Percentiles rank a stretch among this genome's conserved stretches.
Evolutionary conservation across 1,284 basidiomycete species (phyloP).

Genomic region (Ganoderma lingzhi): DNA sequence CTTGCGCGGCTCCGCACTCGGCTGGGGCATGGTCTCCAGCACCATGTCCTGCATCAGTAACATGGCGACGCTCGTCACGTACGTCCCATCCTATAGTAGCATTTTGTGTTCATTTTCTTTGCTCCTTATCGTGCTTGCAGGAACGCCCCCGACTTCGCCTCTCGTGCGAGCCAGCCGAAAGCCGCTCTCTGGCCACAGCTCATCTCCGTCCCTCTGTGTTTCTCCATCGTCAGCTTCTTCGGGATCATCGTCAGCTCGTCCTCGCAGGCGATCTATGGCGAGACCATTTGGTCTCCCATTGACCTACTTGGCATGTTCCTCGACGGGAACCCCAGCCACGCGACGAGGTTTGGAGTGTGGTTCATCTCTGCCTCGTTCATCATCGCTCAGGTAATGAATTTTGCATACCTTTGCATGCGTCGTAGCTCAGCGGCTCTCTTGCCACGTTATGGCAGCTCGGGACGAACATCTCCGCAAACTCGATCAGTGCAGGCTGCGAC

Average conservation of each 20-base stretch:
- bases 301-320: constrained; percentile 77
- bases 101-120: neutral
- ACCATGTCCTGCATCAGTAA: constrained; percentile 85
- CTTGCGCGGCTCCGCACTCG: constrained; percentile 74
- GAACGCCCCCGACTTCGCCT: constrained; percentile 84
- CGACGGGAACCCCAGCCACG: constrained; percentile 66
- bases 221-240: constrained; percentile 82
- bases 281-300: constrained; percentile 84
- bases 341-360: constrained; percentile 75
- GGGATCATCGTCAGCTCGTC: constrained; percentile 88
- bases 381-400: constrained; percentile 66
- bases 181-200: constrained; percentile 79
- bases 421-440: too few species aligned
- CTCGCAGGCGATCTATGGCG: constrained; percentile 80
- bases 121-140: constrained; percentile 41
- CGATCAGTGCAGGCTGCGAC: constrained; percentile 87
- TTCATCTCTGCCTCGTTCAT: constrained; percentile 84
- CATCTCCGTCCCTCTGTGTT: constrained; percentile 77
- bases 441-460: constrained; percentile 41
- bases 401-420: constrained; percentile 22
- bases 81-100: constrained; percentile 34
- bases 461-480: constrained; percentile 87
- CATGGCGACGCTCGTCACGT: constrained; percentile 80
- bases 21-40: constrained; percentile 83
- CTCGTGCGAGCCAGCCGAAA: constrained; percentile 70